Conservation (phyloP, 1,139 yeast genomes). For the Insectozyma bohioensis region DNA sequence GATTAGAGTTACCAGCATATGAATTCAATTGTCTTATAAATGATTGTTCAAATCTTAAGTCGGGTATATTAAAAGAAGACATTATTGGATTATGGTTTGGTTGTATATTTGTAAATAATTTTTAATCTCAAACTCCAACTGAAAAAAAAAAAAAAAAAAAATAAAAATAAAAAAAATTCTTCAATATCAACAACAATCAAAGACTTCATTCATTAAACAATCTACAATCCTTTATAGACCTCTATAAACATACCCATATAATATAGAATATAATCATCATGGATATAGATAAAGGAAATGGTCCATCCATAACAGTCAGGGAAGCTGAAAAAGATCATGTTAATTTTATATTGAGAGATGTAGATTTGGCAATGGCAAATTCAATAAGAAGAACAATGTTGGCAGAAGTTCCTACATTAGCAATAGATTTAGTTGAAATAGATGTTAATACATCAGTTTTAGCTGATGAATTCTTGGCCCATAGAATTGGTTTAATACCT, state of each 20-base stretch:
- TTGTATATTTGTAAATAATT: too few relatives aligned
- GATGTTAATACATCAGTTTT: slow-evolving; percentile 90
- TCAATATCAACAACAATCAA: slow-evolving; percentile 3
- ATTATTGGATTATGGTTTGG: too few relatives aligned
- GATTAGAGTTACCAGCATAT: slow-evolving; percentile 32
- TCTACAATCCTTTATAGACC: background rate
- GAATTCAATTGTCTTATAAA: slow-evolving; percentile 49
- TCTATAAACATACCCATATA: too few relatives aligned
- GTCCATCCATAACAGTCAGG: slow-evolving; percentile 86
- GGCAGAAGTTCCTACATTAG: slow-evolving; percentile 94
- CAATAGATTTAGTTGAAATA: slow-evolving; percentile 94
- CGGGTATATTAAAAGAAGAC: slow-evolving; percentile 53
- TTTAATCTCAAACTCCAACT: too few relatives aligned
- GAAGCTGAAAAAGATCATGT: slow-evolving; percentile 83
- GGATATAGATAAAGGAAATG: slow-evolving; percentile 43
- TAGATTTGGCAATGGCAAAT: slow-evolving; percentile 89
- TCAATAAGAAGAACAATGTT: slow-evolving; percentile 88
- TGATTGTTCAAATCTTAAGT: slow-evolving; percentile 63
- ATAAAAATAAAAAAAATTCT: slow-evolving; percentile 3
- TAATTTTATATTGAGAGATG: slow-evolving; percentile 84
- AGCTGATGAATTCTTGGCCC: slow-evolving; percentile 95
- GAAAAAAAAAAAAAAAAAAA: slow-evolving; percentile 2
- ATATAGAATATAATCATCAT: slow-evolving; percentile 18
- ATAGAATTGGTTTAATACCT: slow-evolving; percentile 89
- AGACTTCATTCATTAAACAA: background rate